These are phyloP conservation scores for Phyllachora maydis DNA, from an alignment of 2,329 filamentous ascomycete species.

Conservation along the genomic window DNA sequence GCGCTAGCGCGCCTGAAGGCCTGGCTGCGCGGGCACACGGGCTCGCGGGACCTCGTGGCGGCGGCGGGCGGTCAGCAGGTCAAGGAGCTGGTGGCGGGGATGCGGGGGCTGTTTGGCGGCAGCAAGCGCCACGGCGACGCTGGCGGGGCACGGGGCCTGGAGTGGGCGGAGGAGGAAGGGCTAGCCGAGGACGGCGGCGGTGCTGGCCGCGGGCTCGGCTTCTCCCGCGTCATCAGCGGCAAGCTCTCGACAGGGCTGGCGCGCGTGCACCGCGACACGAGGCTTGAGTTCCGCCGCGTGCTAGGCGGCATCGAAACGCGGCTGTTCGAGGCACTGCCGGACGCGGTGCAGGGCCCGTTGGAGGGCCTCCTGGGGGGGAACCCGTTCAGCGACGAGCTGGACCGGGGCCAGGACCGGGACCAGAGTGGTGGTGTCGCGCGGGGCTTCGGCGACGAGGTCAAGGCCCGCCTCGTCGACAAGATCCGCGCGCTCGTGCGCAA, in stretches of 20 bases:
- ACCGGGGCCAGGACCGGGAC: too few species aligned
- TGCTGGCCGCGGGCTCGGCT: constrained; percentile 12
- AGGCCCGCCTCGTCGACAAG: constrained; percentile 19
- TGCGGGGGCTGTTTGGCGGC: constrained; percentile 19
- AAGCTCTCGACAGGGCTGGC: constrained; percentile 22
- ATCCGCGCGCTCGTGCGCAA: constrained; percentile 21
- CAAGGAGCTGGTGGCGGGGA: constrained; percentile 20
- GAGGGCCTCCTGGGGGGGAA: constrained; percentile 25
- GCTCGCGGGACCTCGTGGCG: constrained; percentile 18
- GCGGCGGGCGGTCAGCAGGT: constrained; percentile 21
- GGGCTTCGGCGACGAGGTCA: constrained; percentile 20
- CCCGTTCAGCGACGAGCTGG: constrained; percentile 21
- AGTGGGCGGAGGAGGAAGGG: too few species aligned
- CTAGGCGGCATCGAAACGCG: constrained; percentile 21
- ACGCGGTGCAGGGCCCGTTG: constrained; percentile 18
- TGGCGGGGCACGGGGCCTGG: constrained; percentile 11
- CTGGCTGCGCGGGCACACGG: constrained; percentile 21
- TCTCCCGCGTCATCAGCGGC: constrained; percentile 23
- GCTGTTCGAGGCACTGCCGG: constrained; percentile 21
- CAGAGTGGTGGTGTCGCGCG: constrained; percentile 11
- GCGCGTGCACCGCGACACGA: constrained; percentile 20
- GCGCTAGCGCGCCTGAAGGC: constrained; percentile 23
- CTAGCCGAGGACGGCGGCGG: constrained; percentile 10
- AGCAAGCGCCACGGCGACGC: constrained; percentile 14
- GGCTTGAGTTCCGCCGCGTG: constrained; percentile 22